Base-by-base conservation (phyloP, 2,329 filamentous ascomycete genomes). In the Phaeosphaeria sp. region DNA sequence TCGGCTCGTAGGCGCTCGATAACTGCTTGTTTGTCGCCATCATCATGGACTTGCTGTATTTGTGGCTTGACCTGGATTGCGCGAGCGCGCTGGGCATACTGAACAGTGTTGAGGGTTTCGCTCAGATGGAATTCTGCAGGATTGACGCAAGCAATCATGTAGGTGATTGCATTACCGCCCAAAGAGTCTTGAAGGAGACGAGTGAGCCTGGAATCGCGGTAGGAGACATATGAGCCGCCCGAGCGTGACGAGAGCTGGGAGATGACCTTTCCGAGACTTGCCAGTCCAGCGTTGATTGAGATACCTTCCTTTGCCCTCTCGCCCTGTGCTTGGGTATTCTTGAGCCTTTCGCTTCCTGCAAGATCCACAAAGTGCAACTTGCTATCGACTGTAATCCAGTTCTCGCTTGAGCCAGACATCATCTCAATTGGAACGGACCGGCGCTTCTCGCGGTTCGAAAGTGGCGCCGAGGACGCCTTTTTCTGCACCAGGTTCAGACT, bases 81-180 rank as follows among this genome's bases (percentile, higher is more conserved):
- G 64, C 95, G 90, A 62, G 95, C 96, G 64, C 95, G 88, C 80
- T 98, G 95, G 6, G 95, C 95, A 78, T 99, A 99, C 76, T 97
- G 77, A 17, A 99, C 92, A 0, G 95, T 99, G 76, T 99, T 99
- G 56, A 99, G 82, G 0, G 96, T 98, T 79, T 99, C 95, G 79
- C 93, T 98, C 46, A 99, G 83, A 76, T 99, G 95, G 74, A 99
- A 99, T 75, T 97, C 93, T 15, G 94, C 92, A 0, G 93, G 94
- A 0, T 94, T 99, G 27, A 99, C 93, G 79, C 95, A 99, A 9
- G 95, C 95, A 79, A 99, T 95, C 95, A 99, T 98, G 80, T 98
- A 99, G 0, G 95, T 99, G 74, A 97, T 96, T 36, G 95, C 95
- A 74, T 96, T 98, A 4, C 95, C 95, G 56, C 95, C 95, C 5